Evolutionary conservation across 352 stramenopile genomes (phyloP).

Genomic region (Globisporangium ultimum): DNA sequence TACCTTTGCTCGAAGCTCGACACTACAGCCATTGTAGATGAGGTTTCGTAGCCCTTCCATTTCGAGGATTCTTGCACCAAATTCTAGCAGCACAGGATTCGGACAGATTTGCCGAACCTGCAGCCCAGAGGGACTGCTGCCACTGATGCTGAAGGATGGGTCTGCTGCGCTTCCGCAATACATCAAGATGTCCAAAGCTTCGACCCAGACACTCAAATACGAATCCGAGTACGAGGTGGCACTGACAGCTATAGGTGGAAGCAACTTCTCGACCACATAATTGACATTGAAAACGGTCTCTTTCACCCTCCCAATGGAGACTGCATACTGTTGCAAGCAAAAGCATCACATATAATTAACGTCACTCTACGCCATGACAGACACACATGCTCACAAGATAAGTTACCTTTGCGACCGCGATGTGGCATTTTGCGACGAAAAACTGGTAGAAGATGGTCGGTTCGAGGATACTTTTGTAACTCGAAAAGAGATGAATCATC

Average conservation of each 20-base stretch:
- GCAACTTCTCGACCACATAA: conserved; percentile 42
- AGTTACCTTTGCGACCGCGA: conserved; percentile 63
- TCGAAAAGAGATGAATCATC: conserved; percentile 52
- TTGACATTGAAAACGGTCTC: conserved; percentile 54
- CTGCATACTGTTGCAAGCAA: conserved; percentile 39
- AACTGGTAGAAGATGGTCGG: conserved; percentile 43
- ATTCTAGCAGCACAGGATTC: conserved; percentile 44
- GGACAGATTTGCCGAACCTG: conserved; percentile 47
- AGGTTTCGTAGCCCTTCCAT: conserved; percentile 37
- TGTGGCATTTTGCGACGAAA: conserved; percentile 53
- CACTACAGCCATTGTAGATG: conserved; percentile 43
- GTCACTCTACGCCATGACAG: too few species aligned
- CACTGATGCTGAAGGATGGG: conserved; percentile 12
- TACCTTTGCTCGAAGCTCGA: conserved; percentile 59
- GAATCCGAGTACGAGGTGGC: conserved; percentile 41
- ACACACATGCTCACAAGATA: too few species aligned
- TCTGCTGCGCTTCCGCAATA: conserved; percentile 40
- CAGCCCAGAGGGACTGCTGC: conserved; percentile 4
- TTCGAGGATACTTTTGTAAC: conserved; percentile 42
- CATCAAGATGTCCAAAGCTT: conserved; percentile 46
- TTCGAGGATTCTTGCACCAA: conserved; percentile 39
- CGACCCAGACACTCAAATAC: conserved; percentile 53
- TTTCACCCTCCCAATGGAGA: conserved; percentile 47
- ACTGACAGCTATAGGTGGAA: conserved; percentile 26
- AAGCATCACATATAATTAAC: neutral